Base-by-base conservation (phyloP, 192 early-diverging fungal species). In the Dispira simplex region DNA sequence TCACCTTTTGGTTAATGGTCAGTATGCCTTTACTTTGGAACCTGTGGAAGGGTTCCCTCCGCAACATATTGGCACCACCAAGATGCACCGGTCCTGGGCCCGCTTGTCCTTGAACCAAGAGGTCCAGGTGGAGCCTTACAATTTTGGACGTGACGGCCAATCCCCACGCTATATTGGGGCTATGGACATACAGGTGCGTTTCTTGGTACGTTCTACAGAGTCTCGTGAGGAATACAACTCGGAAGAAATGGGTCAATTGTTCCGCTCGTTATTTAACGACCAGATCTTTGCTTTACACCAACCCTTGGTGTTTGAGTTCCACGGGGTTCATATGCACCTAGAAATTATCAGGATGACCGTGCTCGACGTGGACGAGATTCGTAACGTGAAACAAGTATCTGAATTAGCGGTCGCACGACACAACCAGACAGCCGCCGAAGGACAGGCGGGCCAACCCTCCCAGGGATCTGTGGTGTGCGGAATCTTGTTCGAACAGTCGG, bases 251-350 rank as follows among this genome's bases (percentile, higher is more conserved):
- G 75, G 79, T 26, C 70, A 81, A 54, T 66, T 80, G 9, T 81
- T 92, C 55, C 59, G 65, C n/a, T 55, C 68, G 27, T 78, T 84
- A 44, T 94, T 91, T 66, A 77, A 84, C 47, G 83, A 85, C 55
- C 90, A 94, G 80, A 83, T 94, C 14, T 88, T 97, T 59, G 69
- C 84, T 14, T 72, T 73, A 8, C 86, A 83, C 20, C 93, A 98
- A 65, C 77, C 76, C 9, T 59, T 93, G 52, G 79, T 89, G 6
- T 81, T 94, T 62, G 95, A 98, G 44, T 92, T 85, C 71, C 80
- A 85, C 56, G 92, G 88, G 10, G 70, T 81, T 58, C 84, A 86
- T 53, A 68, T 95, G 23, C 46, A 70, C 14, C 64, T 78, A 54
- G 67, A 72, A 4, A 77, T 81, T 3, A 75, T 72, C 26, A 65